Base-by-base conservation (phyloP, 495 filamentous ascomycete species). In the Neurospora sp. region DNA sequence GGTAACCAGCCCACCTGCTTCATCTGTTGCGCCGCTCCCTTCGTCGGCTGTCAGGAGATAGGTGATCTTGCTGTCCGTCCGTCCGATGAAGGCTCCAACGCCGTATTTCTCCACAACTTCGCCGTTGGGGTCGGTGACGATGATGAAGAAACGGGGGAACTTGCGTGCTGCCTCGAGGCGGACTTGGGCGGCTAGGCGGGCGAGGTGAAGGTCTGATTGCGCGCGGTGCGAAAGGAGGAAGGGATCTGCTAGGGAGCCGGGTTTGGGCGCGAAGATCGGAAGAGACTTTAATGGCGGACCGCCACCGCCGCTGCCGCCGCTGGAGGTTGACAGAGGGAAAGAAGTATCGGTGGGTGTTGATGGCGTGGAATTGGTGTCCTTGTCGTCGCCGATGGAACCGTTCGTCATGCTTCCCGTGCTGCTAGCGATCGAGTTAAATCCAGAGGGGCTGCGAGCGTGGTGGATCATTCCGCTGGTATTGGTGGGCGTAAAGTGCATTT, bases 31-130 rank as follows among this genome's bases (percentile, higher is more conserved):
- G 11, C 85, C 86, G 0, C 3, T 59, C 2, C 6, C 39, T 36
- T 84, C 76, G 73, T 92, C 90, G 2, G 90, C 86, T 59, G 83
- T 77, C 17, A 93, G 78, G 15, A 80, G 82, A 73, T 93, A 93
- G n/a, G 75, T 72, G 34, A 93, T 88, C 71, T 80, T 78, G n/a
- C 84, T 87, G 70, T 83, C 85, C 42, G 89, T 79, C 6, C 80
- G 79, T 11, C 91, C 91, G 17, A 93, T 78, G 78, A 88, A 93
- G 0, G 85, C 86, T 4, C 84, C 86, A 5, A 92, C 77, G 8
- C 84, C 82, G 70, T 85, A 83, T 17, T 83, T 84, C 62, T 88
- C 85, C 15, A 79, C 69, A 1, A 82, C 48, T 2, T 38, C 71
- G 0, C 85, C 86, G 69, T 86, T 81, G 73, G 89, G 88, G 70